Conservation (phyloP, 306 rosid genomes). For the Vicia faba region DNA sequence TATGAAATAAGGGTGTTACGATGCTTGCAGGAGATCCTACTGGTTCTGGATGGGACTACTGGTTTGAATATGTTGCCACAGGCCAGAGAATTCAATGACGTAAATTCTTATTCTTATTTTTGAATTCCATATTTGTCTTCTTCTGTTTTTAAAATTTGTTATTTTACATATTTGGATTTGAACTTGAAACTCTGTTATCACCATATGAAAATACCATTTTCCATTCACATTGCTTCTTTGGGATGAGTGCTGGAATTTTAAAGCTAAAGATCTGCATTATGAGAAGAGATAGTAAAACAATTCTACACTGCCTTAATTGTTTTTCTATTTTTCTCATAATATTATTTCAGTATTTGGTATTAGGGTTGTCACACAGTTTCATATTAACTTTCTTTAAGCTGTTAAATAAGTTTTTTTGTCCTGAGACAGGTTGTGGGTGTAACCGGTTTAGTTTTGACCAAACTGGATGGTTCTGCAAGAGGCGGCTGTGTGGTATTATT, state of each 20-base stretch:
- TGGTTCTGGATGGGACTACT: constrained; percentile 93
- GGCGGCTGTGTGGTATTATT: constrained; percentile 98
- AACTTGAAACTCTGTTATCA: constrained; percentile 13
- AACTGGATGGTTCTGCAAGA: constrained; percentile 96
- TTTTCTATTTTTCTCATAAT: not conserved
- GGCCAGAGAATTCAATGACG: constrained; percentile 94
- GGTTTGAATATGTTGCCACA: constrained; percentile 99
- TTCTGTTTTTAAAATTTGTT: constrained; percentile 13
- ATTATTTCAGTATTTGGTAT: constrained; percentile 20
- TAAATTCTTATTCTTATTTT: constrained; percentile 46
- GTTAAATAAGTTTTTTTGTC: constrained; percentile 29
- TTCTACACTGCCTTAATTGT: constrained; percentile 12
- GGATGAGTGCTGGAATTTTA: not conserved
- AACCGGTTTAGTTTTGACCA: constrained; percentile 89
- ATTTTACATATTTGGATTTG: constrained; percentile 11
- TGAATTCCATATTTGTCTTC: constrained; percentile 22
- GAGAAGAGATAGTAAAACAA: not conserved
- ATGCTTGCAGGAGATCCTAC: constrained; percentile 83
- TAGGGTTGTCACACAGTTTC: not conserved
- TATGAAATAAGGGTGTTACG: constrained; percentile 5
- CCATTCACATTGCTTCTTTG: constrained; percentile 14
- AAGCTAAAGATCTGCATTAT: not conserved
- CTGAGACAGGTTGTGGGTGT: constrained; percentile 78
- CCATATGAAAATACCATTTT: constrained; percentile 3
- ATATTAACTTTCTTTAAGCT: constrained; percentile 15